phyloP scores from a whole-genome alignment of 2,329 filamentous ascomycete genomes.

The Reticulascus tulasneorum region DNA sequence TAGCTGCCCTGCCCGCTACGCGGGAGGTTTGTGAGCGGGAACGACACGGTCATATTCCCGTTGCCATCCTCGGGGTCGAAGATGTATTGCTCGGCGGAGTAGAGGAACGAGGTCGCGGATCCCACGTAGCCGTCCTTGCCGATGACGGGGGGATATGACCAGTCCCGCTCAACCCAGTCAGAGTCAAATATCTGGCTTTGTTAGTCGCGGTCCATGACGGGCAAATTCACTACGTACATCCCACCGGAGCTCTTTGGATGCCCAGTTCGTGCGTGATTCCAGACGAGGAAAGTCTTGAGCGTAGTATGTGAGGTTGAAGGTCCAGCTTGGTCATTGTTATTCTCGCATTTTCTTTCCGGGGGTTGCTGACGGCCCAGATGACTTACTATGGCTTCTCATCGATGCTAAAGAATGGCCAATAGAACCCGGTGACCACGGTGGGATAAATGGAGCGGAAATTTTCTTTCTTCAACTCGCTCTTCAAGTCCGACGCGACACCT shows the following conservation, averaged over 20 bases:
- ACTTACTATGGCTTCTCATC: no score
- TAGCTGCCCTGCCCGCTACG: no score
- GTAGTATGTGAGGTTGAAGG: constrained; percentile 17
- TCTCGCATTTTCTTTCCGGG: no score
- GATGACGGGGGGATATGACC: constrained; percentile 34
- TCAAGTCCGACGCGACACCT: constrained; percentile 11
- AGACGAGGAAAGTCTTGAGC: constrained; percentile 21
- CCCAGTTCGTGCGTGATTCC: no score
- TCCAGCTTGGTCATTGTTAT: constrained; percentile 2
- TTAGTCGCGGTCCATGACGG: neutral
- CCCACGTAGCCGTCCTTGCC: constrained; percentile 36
- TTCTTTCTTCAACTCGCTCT: constrained; percentile 6
- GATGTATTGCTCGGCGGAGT: no score
- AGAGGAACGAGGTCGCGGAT: constrained; percentile 33
- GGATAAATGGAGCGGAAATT: neutral
- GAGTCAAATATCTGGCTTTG: constrained; percentile 31
- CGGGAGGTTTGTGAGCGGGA: no score
- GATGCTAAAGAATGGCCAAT: no score
- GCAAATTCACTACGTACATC: constrained; percentile 8
- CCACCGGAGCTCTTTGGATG: constrained; percentile 21
- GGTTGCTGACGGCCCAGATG: no score
- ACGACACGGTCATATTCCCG: no score
- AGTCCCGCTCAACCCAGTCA: constrained; percentile 32
- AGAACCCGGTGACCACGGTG: neutral
- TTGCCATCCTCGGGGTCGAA: constrained; percentile 30